Base-by-base conservation (phyloP, 2,329 filamentous ascomycete species). In the Lecanicillium sp. region DNA sequence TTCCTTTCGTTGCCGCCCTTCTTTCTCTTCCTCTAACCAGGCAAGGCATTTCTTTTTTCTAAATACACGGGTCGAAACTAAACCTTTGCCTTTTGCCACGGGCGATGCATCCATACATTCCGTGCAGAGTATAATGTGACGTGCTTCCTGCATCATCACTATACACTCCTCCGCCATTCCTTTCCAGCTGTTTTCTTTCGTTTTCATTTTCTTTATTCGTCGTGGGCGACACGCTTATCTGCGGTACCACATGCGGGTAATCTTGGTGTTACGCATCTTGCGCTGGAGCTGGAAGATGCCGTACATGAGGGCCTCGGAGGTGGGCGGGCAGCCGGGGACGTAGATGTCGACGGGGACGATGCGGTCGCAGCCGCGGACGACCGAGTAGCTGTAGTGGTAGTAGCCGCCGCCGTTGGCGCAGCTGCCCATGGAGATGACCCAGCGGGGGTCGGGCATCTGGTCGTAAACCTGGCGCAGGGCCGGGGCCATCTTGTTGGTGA, bases 401-500 rank as follows among this genome's bases (percentile, higher is more conserved):
- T 91, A 91, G 46, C 87, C 87, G 52, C 87, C 87, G 44, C 87
- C 87, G 67, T 90, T 90, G 52, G 87, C 87, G 66, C 87, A 91
- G 60, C 82, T 87, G 11, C 87, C 87, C 87, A 91, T 91, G 58
- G 82, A 87, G 60, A 81, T 67, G 58, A 91, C 88, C 88, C 88
- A 95, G 62, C 86, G 78, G 15, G 89, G 89, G 26, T 95, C 89
- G 24, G 89, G 88, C 89, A 95, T 95, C 74, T 95, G 90, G 67
- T 95, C 90, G 72, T 95, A 95, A 53, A 94, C 85, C 70, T 93
- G 87, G 67, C 90, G 78, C 62, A 95, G 73, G 27, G 90, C 90
- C 2, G 90, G 88, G 1, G 88, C 89, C 90, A 95, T 95, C 75
- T 95, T 95, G 77, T 95, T 95, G 58, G 88, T 94, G 53, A 95